Evolutionary conservation across 2,329 filamentous ascomycete genomes (phyloP), one percentile per base, ranked within the genome.

Genomic region (Rhytidhysteron rufulum): DNA sequence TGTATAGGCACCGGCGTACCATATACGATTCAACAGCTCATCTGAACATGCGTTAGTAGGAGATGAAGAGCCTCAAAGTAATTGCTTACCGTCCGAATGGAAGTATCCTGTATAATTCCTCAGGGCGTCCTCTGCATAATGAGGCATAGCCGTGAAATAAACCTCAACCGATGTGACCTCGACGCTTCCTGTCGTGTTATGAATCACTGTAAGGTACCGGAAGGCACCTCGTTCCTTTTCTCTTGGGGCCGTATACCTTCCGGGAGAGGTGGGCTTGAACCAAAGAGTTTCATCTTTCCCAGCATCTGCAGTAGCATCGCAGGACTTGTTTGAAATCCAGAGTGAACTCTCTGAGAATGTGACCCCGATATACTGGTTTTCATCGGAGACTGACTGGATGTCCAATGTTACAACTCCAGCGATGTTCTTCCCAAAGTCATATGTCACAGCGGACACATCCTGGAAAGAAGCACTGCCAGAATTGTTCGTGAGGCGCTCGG

Each of bases 281-380:
- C 71, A 78, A 0, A 78, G 58, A 0, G 67, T 63, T 36, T 70
- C 66, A 34, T 78, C 74, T 9, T 72, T 63, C 0, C 69, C 71
- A 4, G 63, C 59, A 37, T 73, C 68, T 3, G 63, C 63, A 1
- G 70, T 75, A 1, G 69, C 70, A 52, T 77, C 74, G 42, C 67
- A 66, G 6, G 57, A 65, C 20, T 66, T 49, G 3, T 63, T 65
- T 27, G 66, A 74, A 33, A 79, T 71, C 72, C 72, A 79, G 2
- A 75, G 46, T 0, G 63, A 68, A 41, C 58, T 64, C 38, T 71
- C 68, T 2, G 63, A 62, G 40, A 66, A 72, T 2, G 67, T 65
- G 20, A 72, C 53, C 35, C 68, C 68, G 31, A 72, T 68, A 47
- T 60, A 66, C 35, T 70, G 65, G 24, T 60, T 49, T 0, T 47